Conservation (phyloP, 1,284 basidiomycete species). For the Athelia psychrophila region DNA sequence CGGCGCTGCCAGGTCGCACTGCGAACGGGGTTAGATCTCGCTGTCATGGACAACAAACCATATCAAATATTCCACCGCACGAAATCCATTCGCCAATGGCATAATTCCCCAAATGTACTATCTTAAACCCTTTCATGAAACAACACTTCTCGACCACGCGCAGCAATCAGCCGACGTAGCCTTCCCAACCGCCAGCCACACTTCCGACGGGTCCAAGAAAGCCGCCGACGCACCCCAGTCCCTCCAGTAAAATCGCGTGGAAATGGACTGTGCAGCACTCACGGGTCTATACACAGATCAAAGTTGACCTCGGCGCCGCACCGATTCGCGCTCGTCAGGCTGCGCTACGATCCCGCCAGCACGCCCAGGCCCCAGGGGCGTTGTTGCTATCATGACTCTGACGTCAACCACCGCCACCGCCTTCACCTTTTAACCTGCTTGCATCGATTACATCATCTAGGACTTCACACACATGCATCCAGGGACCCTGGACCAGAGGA, state of each 20-base stretch:
- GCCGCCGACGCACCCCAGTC: background rate
- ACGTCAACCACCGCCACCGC: constrained; percentile 43
- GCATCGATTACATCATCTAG: no score
- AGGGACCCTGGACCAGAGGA: no score
- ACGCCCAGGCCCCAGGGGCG: background rate
- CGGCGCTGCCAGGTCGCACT: no score
- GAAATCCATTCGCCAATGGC: no score
- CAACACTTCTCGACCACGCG: background rate
- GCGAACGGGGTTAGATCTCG: no score
- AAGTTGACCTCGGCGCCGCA: constrained; percentile 1
- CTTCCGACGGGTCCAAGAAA: background rate
- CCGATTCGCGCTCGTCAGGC: background rate
- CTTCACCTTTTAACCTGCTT: no score
- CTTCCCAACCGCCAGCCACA: background rate
- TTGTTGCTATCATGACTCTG: background rate
- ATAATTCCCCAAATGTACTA: no score
- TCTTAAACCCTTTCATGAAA: no score
- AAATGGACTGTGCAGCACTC: no score
- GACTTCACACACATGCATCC: no score
- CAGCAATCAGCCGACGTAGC: constrained; percentile 1
- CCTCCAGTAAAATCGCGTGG: background rate
- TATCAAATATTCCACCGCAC: no score
- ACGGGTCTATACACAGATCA: constrained; percentile 1
- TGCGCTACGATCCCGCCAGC: background rate
- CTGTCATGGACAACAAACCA: no score